Conservation (phyloP, 495 filamentous ascomycete species). For the Lepraria neglecta region DNA sequence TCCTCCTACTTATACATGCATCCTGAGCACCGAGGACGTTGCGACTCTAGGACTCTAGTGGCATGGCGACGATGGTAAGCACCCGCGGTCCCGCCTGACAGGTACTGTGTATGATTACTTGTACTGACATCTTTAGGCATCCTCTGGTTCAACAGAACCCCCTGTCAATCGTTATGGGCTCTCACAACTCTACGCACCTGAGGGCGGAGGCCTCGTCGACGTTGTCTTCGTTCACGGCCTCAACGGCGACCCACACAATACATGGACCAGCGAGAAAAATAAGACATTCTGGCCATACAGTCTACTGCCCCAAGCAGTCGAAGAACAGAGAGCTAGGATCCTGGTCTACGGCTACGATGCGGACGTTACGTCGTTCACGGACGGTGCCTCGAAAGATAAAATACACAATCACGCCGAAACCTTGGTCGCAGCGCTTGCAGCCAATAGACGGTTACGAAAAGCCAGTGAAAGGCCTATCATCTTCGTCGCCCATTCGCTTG, state of each 20-base stretch:
- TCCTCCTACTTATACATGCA: conserved; percentile 12
- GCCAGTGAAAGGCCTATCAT: conserved; percentile 63
- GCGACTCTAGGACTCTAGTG: background rate
- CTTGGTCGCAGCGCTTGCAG: conserved; percentile 55
- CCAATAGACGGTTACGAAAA: conserved; percentile 53
- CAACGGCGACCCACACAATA: conserved; percentile 67
- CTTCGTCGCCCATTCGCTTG: conserved; percentile 78
- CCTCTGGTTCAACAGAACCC: conserved; percentile 11
- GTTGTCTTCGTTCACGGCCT: conserved; percentile 79
- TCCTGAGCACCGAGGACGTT: background rate
- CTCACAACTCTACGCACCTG: conserved; percentile 57
- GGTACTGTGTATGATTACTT: background rate
- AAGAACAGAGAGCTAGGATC: conserved; percentile 57
- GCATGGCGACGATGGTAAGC: conserved; percentile 22
- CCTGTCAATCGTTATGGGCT: conserved; percentile 58
- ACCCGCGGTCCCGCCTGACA: conserved; percentile 1
- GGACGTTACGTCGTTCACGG: conserved; percentile 61
- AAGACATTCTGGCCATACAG: conserved; percentile 72
- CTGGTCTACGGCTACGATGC: conserved; percentile 83
- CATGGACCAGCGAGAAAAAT: conserved; percentile 62
- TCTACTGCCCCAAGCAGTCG: conserved; percentile 60
- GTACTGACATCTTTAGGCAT: conserved; percentile 21
- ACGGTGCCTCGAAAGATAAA: conserved; percentile 60
- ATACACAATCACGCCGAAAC: conserved; percentile 80
- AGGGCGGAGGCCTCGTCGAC: conserved; percentile 48